Conservation (phyloP, 2,329 filamentous ascomycete species). For the Lachnellula arida region DNA sequence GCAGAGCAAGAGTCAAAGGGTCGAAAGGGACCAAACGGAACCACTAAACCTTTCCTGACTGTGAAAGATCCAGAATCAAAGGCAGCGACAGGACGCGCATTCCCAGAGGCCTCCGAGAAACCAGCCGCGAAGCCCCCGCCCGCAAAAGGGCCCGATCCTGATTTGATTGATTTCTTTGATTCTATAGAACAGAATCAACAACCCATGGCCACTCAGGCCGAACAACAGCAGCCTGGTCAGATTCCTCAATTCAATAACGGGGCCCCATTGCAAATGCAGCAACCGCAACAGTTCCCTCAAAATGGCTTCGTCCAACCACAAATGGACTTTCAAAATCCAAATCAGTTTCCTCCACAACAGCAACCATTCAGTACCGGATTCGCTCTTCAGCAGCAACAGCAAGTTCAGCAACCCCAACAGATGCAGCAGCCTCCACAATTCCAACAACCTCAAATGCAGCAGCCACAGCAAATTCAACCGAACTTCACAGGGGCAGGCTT, state of each 20-base stretch:
- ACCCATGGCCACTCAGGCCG: conserved; percentile 50
- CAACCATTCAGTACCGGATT: conserved; percentile 30
- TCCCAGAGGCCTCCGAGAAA: conserved; percentile 27
- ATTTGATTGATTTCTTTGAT: conserved; percentile 92
- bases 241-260: conserved; percentile 19
- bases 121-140: conserved; percentile 40
- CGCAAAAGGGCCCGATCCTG: conserved; percentile 62
- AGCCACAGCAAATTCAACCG: conserved; percentile 47
- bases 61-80: conserved; percentile 26
- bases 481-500: conserved; percentile 74
- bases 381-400: conserved; percentile 29
- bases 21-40: conserved; percentile 23
- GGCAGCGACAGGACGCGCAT: conserved; percentile 23
- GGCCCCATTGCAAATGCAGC: conserved; percentile 32
- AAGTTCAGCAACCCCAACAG: conserved; percentile 28
- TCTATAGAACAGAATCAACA: conserved; percentile 89
- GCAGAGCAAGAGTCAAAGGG: conserved; percentile 76
- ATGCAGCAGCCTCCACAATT: conserved; percentile 6
- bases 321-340: conserved; percentile 37
- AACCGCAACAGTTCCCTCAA: conserved; percentile 37
- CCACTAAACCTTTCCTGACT: conserved; percentile 42
- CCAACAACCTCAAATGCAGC: too few species aligned
- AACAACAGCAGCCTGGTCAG: conserved; percentile 30
- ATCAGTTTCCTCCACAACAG: conserved; percentile 40
- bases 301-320: conserved; percentile 40